Base-by-base conservation (phyloP, 129 eudicot species). In the Dittrichia graveolens region DNA sequence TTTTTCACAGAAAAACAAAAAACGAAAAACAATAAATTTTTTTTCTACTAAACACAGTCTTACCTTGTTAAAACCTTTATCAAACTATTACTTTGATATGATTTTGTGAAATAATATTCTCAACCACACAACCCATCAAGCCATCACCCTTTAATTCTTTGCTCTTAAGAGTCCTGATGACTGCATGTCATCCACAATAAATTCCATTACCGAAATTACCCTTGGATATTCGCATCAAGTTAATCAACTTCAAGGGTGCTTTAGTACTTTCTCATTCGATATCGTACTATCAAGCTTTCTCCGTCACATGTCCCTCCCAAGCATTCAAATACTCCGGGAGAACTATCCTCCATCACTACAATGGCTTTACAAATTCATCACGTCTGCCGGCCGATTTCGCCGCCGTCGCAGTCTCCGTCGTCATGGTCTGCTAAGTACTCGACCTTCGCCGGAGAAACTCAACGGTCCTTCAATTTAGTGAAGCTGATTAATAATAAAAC, bases 321-420 rank as follows among this genome's bases (percentile, higher is more conserved):
- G 24, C 62, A 55, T 16, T 39, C 66, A 61, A 44, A 64, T 45
- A 14, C 75, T 65, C 72, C 47, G n/a, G 10, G 40, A 70, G 14
- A 3, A 43, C 45, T 70, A 47, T 56, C 71, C 60, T 72, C 56
- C 57, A 49, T 15, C 73, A 34, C 75, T 67, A 67, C 54, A 60
- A 88, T 88, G 95, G 91, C 91, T 31, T 43, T 88, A 85, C 95
- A 83, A 44, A 53, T 88, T 19, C 83, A 81, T 13, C 74, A 67
- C 11, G 60, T 74, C 52, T 55, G 73, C 19, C 65, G 71, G 44
- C 72, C 84, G 49, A 55, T 67, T 76, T 77, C 87, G 13, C 81
- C 74, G 65, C 59, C 47, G 47, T 37, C 52, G 73, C 61, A 78
- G 14, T 65, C 66, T 73, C 49, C 34, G 35, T 40, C 74, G 16